phyloP scores from a whole-genome alignment of 805 yeast genomes.

The Starmerella gropengiesseri region DNA sequence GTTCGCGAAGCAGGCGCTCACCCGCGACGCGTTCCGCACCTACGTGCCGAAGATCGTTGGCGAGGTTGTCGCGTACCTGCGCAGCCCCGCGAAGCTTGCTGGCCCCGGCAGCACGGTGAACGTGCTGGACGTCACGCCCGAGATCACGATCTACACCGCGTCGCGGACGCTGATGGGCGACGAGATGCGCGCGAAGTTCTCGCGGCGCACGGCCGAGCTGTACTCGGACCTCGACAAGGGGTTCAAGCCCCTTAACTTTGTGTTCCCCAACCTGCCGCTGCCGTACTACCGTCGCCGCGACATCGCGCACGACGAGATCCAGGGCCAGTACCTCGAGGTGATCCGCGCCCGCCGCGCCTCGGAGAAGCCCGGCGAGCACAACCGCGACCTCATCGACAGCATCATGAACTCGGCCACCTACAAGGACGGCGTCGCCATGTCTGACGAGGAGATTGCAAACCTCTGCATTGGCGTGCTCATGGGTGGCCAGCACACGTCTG shows the following conservation, averaged over 20 bases:
- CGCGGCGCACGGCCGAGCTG: slow-evolving; percentile 69
- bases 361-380: slow-evolving; percentile 53
- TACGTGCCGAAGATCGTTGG: slow-evolving; percentile 83
- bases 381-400: slow-evolving; percentile 82
- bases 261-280: slow-evolving; percentile 85
- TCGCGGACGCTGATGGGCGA: slow-evolving; percentile 84
- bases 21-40: slow-evolving; percentile 66
- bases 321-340: slow-evolving; percentile 68
- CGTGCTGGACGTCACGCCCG: slow-evolving; percentile 81
- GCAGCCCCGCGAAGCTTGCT: slow-evolving; percentile 29
- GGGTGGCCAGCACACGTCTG: slow-evolving; percentile 99
- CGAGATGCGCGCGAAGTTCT: slow-evolving; percentile 75
- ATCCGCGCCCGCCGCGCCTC: slow-evolving; percentile 57
- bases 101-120: slow-evolving; percentile 26
- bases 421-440: slow-evolving; percentile 89
- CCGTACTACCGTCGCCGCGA: slow-evolving; percentile 80
- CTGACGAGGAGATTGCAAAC: slow-evolving; percentile 90
- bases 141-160: slow-evolving; percentile 92
- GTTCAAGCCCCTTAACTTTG: slow-evolving; percentile 90
- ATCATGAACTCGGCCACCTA: slow-evolving; percentile 73
- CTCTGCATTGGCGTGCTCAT: slow-evolving; percentile 87
- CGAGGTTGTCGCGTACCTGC: slow-evolving; percentile 62
- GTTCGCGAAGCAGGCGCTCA: slow-evolving; percentile 82
- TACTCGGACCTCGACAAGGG: slow-evolving; percentile 93
- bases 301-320: slow-evolving; percentile 70